Conservation (phyloP, 805 yeast genomes). For the Wickerhamomyces bovis region DNA sequence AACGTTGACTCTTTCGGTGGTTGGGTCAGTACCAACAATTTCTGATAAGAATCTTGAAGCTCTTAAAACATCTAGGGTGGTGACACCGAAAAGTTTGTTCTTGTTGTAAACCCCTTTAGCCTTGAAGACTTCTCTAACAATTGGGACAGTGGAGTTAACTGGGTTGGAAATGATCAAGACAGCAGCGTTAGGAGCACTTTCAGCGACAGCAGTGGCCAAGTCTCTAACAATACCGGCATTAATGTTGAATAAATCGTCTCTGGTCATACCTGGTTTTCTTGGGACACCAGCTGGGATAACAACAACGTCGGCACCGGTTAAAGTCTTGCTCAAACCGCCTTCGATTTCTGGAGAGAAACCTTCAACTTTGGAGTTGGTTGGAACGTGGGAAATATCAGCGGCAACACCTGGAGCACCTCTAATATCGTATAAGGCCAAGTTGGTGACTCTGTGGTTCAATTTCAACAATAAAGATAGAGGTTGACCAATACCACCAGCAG, state of each 20-base stretch:
- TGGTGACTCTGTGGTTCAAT: slow-evolving; percentile 82
- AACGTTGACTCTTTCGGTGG: slow-evolving; percentile 81
- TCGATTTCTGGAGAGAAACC: slow-evolving; percentile 83
- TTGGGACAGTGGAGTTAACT: slow-evolving; percentile 95
- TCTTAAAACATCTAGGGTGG: slow-evolving; percentile 89
- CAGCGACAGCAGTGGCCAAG: slow-evolving; percentile 81
- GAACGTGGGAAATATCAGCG: slow-evolving; percentile 90
- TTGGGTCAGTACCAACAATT: slow-evolving; percentile 57
- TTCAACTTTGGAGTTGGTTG: slow-evolving; percentile 82
- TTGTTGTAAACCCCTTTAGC: slow-evolving; percentile 85
- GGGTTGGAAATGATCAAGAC: slow-evolving; percentile 87
- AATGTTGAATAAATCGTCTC: slow-evolving; percentile 95
- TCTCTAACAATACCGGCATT: slow-evolving; percentile 94
- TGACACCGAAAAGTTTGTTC: slow-evolving; percentile 89
- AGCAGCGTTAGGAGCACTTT: slow-evolving; percentile 77
- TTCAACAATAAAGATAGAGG: slow-evolving; percentile 80
- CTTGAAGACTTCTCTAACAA: slow-evolving; percentile 89
- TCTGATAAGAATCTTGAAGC: slow-evolving; percentile 79
- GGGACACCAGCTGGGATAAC: slow-evolving; percentile 98
- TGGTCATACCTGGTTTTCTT: slow-evolving; percentile 98
- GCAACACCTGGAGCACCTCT: slow-evolving; percentile 96
- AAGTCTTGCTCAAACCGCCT: slow-evolving; percentile 67
- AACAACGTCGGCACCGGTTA: slow-evolving; percentile 67
- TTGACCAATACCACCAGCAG: slow-evolving; percentile 94
- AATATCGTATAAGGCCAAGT: slow-evolving; percentile 80